Percentiles rank a stretch among this genome's conserved stretches.
Conservation (phyloP, 2,329 filamentous ascomycete species). For the Colletotrichum sp. region DNA sequence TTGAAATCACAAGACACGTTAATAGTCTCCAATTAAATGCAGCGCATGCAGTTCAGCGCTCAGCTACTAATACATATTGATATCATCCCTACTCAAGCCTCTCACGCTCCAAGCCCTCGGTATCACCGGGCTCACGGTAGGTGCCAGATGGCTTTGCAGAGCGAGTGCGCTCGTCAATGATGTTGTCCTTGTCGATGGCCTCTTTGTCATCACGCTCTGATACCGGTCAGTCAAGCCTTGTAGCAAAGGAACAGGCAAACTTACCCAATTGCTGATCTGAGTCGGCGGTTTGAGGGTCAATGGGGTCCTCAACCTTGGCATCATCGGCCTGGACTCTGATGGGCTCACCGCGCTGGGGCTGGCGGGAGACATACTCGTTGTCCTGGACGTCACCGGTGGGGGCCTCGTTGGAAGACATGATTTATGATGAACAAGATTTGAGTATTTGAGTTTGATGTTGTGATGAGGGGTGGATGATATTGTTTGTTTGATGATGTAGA, state of each 20-base stretch:
- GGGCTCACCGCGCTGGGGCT: slow-evolving; percentile 27
- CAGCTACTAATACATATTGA: neutral
- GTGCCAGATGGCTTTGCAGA: slow-evolving; percentile 28
- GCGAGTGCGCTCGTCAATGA: slow-evolving; percentile 38
- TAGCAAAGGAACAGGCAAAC: neutral
- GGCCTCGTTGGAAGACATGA: slow-evolving; percentile 10
- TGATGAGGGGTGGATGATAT: too few species aligned
- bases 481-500: too few species aligned
- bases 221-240: fast-evolving
- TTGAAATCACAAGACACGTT: too few species aligned
- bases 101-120: slow-evolving; percentile 26
- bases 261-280: slow-evolving; percentile 38
- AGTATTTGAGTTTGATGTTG: too few species aligned
- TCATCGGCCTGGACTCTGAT: slow-evolving; percentile 37
- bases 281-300: slow-evolving; percentile 33
- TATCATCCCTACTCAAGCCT: neutral
- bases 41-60: neutral
- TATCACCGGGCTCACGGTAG: slow-evolving; percentile 39
- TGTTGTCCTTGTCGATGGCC: slow-evolving; percentile 40
- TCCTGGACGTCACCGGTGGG: slow-evolving; percentile 11
- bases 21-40: too few species aligned
- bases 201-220: slow-evolving; percentile 39
- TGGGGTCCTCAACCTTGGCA: slow-evolving; percentile 35
- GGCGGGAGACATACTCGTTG: slow-evolving; percentile 35
- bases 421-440: neutral